Evolutionary conservation across 1,139 yeast genomes (phyloP).

Genomic region (Kazachstania sp.): DNA sequence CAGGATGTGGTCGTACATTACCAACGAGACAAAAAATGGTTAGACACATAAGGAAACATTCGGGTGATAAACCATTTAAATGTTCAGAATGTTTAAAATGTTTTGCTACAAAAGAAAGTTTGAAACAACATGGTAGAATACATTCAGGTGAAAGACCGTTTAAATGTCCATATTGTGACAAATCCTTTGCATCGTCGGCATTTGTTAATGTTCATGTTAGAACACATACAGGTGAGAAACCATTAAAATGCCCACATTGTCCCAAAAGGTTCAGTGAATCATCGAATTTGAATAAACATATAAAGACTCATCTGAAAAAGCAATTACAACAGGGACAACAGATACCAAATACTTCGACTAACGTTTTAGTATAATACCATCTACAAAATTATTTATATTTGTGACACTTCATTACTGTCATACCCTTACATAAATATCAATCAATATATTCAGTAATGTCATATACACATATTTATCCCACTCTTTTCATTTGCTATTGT

Average conservation of each 20-base stretch:
- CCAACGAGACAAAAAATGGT: slow-evolving; percentile 76
- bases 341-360: neutral
- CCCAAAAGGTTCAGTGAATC: slow-evolving; percentile 81
- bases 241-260: slow-evolving; percentile 75
- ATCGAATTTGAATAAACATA: slow-evolving; percentile 83
- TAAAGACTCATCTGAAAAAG: slow-evolving; percentile 53
- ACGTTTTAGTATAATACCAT: neutral
- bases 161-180: slow-evolving; percentile 57
- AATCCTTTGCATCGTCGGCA: slow-evolving; percentile 51
- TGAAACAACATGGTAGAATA: slow-evolving; percentile 60
- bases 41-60: slow-evolving; percentile 82
- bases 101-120: slow-evolving; percentile 52
- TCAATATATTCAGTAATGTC: no score
- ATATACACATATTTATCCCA: no score
- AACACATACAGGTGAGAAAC: slow-evolving; percentile 89
- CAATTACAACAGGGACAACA: neutral
- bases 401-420: no score
- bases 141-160: slow-evolving; percentile 91
- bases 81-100: slow-evolving; percentile 59
- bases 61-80: slow-evolving; percentile 67
- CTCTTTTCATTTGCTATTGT: no score
- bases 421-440: no score
- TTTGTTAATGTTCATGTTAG: slow-evolving; percentile 60
- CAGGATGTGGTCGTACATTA: slow-evolving; percentile 66
- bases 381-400: neutral